A percentile compares a stretch with the other conserved stretches of the same genome.
phyloP scores from a whole-genome alignment of 441 rosid species.

The Adansonia gregorii region DNA sequence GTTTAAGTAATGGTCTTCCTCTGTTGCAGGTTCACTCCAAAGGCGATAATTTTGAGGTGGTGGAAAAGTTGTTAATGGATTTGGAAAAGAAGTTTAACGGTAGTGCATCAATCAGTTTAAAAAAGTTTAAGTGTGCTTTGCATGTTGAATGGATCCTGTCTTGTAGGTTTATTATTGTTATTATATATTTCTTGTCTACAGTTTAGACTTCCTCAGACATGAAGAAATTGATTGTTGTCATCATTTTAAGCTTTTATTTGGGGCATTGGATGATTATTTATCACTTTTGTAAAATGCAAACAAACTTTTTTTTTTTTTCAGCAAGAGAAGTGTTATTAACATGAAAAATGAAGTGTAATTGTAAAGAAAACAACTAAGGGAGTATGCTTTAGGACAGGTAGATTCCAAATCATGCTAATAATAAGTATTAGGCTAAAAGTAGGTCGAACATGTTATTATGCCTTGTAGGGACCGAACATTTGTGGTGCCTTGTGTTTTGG shows the following conservation, averaged over 20 bases:
- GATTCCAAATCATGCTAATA: neutral
- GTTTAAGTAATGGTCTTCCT: slow-evolving; percentile 31
- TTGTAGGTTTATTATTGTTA: neutral
- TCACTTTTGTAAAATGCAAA: neutral
- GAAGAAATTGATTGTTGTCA: slow-evolving; percentile 9
- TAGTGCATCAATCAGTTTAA: slow-evolving; percentile 26
- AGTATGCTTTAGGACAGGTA: slow-evolving; percentile 2
- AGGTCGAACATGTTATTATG: neutral
- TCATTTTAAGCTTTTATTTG: neutral
- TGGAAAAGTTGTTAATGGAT: slow-evolving; percentile 76
- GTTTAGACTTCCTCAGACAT: slow-evolving; percentile 5
- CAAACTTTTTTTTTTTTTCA: neutral
- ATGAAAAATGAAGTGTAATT: neutral
- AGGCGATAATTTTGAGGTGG: slow-evolving; percentile 72
- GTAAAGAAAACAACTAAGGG: neutral
- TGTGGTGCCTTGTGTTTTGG: slow-evolving; percentile 1
- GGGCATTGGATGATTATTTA: neutral
- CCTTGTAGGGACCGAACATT: neutral
- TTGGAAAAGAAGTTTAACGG: slow-evolving; percentile 73
- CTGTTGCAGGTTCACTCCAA: slow-evolving; percentile 78
- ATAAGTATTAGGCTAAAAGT: neutral
- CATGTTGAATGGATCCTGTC: slow-evolving; percentile 12
- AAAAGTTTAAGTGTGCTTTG: neutral
- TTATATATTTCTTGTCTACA: slow-evolving; percentile 12
- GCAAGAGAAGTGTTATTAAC: neutral